These are phyloP conservation scores for Calonectria leucothoes DNA, from an alignment of 2,329 filamentous ascomycete species.

Conservation along the genomic window DNA sequence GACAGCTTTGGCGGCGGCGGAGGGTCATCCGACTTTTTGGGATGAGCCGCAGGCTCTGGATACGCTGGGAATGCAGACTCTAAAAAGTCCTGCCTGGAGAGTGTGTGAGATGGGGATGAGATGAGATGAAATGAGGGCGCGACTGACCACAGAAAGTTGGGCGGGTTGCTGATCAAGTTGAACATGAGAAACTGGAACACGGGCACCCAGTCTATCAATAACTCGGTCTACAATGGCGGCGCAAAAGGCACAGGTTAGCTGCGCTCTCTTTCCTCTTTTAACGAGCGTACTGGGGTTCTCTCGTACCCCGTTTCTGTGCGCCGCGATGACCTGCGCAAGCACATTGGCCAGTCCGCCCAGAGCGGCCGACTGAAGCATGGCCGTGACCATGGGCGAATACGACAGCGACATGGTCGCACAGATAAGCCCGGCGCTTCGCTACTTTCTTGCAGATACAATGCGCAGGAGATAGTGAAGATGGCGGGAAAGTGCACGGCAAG, in stretches of 20 bases:
- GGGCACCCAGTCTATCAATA: slow-evolving; percentile 73
- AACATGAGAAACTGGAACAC: slow-evolving; percentile 84
- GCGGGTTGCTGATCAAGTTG: slow-evolving; percentile 78
- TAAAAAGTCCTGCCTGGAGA: slow-evolving; percentile 76
- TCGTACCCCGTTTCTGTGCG: slow-evolving; percentile 70
- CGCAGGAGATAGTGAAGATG: background rate
- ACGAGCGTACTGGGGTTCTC: background rate
- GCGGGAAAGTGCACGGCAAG: background rate
- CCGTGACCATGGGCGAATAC: slow-evolving; percentile 64
- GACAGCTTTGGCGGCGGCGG: slow-evolving; percentile 59
- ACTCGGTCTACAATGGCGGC: slow-evolving; percentile 58
- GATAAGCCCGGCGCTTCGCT: background rate
- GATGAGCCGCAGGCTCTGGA: slow-evolving; percentile 48
- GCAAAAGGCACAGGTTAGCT: background rate
- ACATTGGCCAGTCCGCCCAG: slow-evolving; percentile 78
- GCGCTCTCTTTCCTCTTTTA: background rate
- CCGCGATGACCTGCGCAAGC: slow-evolving; percentile 76
- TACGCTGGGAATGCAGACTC: slow-evolving; percentile 80
- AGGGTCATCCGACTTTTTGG: slow-evolving; percentile 51
- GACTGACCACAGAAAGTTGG: slow-evolving; percentile 84
- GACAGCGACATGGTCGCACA: slow-evolving; percentile 33
- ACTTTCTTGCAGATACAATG: background rate
- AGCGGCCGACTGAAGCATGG: slow-evolving; percentile 73
- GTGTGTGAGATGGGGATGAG: slow-evolving; percentile 23
- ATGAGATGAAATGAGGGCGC: background rate